A percentile compares a stretch with the other conserved stretches of the same genome.
These are phyloP conservation scores for Rhazya stricta DNA, from an alignment of 257 asterid species.

Conservation along the genomic window DNA sequence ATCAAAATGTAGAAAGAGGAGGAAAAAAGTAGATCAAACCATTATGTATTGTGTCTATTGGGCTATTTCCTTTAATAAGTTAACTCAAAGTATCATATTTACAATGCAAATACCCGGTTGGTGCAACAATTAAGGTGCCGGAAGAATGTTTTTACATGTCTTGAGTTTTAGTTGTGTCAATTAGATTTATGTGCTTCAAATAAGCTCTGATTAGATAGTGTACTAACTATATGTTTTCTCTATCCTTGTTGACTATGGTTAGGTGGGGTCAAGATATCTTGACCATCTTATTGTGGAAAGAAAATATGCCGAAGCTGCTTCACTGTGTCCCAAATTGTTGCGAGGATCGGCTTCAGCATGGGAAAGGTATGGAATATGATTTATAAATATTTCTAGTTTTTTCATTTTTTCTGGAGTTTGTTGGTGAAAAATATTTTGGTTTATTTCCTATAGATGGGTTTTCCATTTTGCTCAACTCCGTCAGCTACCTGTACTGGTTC, in stretches of 20 bases:
- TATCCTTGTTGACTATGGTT: slow-evolving; percentile 24
- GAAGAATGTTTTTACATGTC: neutral
- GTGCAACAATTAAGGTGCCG: neutral
- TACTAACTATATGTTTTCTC: slow-evolving; percentile 7
- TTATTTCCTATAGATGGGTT: slow-evolving; percentile 69
- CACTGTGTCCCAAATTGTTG: slow-evolving; percentile 85
- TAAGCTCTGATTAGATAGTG: neutral
- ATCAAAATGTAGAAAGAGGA: neutral
- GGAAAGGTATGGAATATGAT: slow-evolving; percentile 67
- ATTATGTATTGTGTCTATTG: neutral
- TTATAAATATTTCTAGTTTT: slow-evolving; percentile 4
- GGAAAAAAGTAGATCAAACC: neutral
- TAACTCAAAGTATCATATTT: no score
- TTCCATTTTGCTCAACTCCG: slow-evolving; percentile 98
- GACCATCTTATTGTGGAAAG: slow-evolving; percentile 95
- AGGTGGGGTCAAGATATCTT: slow-evolving; percentile 94
- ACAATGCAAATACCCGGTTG: neutral
- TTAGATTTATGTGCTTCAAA: neutral
- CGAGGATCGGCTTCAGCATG: slow-evolving; percentile 94
- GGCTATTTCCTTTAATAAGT: neutral
- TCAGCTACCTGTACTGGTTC: slow-evolving; percentile 92
- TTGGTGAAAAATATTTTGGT: slow-evolving; percentile 12
- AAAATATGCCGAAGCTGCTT: slow-evolving; percentile 94
- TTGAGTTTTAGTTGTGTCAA: neutral
- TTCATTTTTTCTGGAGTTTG: slow-evolving; percentile 4